Base-by-base conservation (phyloP, 208 protist genomes). In the Leishmania tarentolae region DNA sequence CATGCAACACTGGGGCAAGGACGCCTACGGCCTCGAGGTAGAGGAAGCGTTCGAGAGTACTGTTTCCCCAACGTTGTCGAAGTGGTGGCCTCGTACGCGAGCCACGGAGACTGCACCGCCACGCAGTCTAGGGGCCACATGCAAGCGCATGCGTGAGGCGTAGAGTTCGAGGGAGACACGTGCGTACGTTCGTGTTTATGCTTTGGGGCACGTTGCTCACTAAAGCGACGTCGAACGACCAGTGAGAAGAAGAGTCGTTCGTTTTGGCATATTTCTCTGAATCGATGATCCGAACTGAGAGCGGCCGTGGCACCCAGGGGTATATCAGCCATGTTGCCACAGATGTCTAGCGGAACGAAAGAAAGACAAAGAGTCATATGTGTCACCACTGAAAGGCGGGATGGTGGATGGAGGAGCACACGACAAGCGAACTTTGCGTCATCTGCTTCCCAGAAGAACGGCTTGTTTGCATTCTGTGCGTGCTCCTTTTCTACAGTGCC, bases 1-100 rank as follows among this genome's bases (percentile, higher is more conserved):
- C 79, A 71, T 91, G 47, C 94, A 91, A 19, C 94, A 95, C 79
- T 37, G 80, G 11, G 92, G 93, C 4, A n/a, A 6, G 2, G 93
- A 97, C 76, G 76, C 82, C 31, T 83, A 92, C 46, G 91, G 89
- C 6, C 80, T 65, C 42, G 77, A 80, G 1, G 72, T 90, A 1
- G 84, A 85, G 13, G 84, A 86, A 37, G 90, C 87, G 4, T 80
- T 93, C 40, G 47, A 40, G 9, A 69, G 21, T 19, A 76, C 40
- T 28, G 24, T 59, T 0, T 59, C 79, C 9, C 76, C 69, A 24
- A 70, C 59, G 42, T 74, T 66, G 56, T 68, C 59, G 15, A 68
- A 53, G 68, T 57, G 53, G 40, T 15, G n/a, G 59, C 59, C 42
- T 7, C 31, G 75, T 31, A 50, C 24, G n/a, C 40, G 24, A 31